Evolutionary conservation across 2,329 filamentous ascomycete genomes (phyloP).

Genomic region (Teratosphaeria destructans): DNA sequence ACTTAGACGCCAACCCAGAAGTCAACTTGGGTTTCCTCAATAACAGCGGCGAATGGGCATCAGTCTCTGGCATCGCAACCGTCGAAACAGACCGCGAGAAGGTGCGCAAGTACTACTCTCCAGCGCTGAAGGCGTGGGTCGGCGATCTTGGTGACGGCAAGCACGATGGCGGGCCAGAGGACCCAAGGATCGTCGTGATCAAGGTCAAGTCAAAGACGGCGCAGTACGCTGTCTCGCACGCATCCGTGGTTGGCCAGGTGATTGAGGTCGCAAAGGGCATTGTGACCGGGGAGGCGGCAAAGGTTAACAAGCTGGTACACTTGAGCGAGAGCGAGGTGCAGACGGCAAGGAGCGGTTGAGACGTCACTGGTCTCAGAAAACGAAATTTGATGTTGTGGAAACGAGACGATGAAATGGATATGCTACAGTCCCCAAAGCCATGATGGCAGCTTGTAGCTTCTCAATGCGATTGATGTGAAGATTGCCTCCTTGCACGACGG

Average conservation of each 20-base stretch:
- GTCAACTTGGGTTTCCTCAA: conserved; percentile 72
- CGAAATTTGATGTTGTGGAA: background rate
- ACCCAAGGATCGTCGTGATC: conserved; percentile 75
- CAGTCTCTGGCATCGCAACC: conserved; percentile 61
- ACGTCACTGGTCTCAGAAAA: background rate
- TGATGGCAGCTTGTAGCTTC: background rate
- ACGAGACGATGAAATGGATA: background rate
- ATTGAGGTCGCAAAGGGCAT: conserved; percentile 67
- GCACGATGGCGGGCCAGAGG: conserved; percentile 71
- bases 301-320: conserved; percentile 67
- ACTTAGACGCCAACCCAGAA: conserved; percentile 60
- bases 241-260: conserved; percentile 38
- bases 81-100: conserved; percentile 59
- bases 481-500: background rate
- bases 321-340: conserved; percentile 56
- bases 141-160: conserved; percentile 74
- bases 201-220: conserved; percentile 61
- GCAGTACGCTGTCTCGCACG: conserved; percentile 54
- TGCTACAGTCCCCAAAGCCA: background rate
- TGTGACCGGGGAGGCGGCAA: conserved; percentile 59
- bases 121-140: conserved; percentile 69
- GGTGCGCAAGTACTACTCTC: conserved; percentile 66
- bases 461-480: background rate
- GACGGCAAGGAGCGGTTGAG: conserved; percentile 22
- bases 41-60: conserved; percentile 71